Percentiles rank a stretch among this genome's conserved stretches.
These are phyloP conservation scores for Leccinum fibrillosum DNA, from an alignment of 768 basidiomycete species.

Conservation along the genomic window DNA sequence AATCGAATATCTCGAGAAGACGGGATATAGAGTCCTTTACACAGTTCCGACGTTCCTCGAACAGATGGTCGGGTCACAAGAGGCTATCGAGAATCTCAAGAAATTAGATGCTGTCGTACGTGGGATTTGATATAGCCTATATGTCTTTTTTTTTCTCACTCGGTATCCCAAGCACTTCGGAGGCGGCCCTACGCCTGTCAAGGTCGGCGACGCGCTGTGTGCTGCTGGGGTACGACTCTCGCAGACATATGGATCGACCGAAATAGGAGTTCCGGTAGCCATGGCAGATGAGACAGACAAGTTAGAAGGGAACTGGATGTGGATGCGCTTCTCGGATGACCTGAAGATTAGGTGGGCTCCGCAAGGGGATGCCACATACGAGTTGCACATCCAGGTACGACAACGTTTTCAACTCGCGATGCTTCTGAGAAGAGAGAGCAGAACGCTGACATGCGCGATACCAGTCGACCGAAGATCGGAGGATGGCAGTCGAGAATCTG, in stretches of 20 bases:
- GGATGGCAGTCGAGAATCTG: constrained; percentile 31
- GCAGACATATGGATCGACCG: constrained; percentile 37
- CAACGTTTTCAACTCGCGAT: no score
- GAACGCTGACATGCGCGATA: neutral
- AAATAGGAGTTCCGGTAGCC: constrained; percentile 14
- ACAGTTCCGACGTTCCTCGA: constrained; percentile 40
- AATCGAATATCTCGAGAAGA: constrained; percentile 31
- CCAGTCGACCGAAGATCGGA: neutral
- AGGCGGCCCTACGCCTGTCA: constrained; percentile 37
- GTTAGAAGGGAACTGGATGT: constrained; percentile 33
- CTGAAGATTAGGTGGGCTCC: constrained; percentile 30
- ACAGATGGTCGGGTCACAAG: constrained; percentile 29
- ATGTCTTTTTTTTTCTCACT: no score
- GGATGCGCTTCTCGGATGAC: constrained; percentile 27
- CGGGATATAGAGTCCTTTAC: constrained; percentile 29
- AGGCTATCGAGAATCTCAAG: constrained; percentile 22
- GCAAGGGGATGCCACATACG: constrained; percentile 33
- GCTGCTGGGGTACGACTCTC: constrained; percentile 33
- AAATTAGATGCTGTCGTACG: constrained; percentile 4
- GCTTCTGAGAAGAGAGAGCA: neutral
- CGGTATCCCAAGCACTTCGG: constrained; percentile 29
- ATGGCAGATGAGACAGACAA: neutral
- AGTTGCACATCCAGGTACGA: constrained; percentile 37
- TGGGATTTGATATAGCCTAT: no score
- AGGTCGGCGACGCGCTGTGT: constrained; percentile 33